Evolutionary conservation across 805 yeast species (phyloP), one percentile per base, ranked within the genome.

Genomic region (Candida adriatica): DNA sequence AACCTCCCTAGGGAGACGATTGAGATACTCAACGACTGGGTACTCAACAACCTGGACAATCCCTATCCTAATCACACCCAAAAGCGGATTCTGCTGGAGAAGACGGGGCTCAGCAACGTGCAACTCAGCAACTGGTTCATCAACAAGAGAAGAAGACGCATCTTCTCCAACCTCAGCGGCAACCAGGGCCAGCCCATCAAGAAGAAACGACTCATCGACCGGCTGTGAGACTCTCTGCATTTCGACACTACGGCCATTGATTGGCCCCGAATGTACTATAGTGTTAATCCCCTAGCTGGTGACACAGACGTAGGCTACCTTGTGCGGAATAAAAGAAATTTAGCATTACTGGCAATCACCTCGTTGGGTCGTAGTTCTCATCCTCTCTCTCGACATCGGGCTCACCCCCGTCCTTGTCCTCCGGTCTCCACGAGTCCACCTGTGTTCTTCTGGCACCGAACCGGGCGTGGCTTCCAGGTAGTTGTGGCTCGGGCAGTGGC

Each of bases 91-190:
- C 63, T 84, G 34, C 70, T 81, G 66, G 63, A 67, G 43, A 66
- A 70, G 50, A 84, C 95, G 0, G 90, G 92, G 0, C 65, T 84
- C 50, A 80, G 84, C 41, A 75, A 79, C 55, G 85, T 81, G 39
- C 95, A 84, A 56, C 66, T 84, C 39, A 70, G 82, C 43, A 85
- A 84, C 51, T 84, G 95, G 95, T 84, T 84, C 48, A 85, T 84
- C 49, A 84, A 84, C 52, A 94, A 90, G 13, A 70, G 95, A 46
- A 66, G 94, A 48, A 64, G 95, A 44, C 75, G 81, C 49, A 70
- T 84, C 13, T 51, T 51, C 29, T 43, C 49, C 15, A 51, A 48
- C 28, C 30, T 51, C 16, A 44, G 51, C 31, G 56, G 56, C 6
- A 51, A 48, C 33, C 51, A 51, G 29, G 56, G 56, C 2, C 53